Evolutionary conservation across 371 early-diverging fungal species (phyloP), one percentile per base, ranked within the genome.

Genomic region (Actinomortierella wolfii): DNA sequence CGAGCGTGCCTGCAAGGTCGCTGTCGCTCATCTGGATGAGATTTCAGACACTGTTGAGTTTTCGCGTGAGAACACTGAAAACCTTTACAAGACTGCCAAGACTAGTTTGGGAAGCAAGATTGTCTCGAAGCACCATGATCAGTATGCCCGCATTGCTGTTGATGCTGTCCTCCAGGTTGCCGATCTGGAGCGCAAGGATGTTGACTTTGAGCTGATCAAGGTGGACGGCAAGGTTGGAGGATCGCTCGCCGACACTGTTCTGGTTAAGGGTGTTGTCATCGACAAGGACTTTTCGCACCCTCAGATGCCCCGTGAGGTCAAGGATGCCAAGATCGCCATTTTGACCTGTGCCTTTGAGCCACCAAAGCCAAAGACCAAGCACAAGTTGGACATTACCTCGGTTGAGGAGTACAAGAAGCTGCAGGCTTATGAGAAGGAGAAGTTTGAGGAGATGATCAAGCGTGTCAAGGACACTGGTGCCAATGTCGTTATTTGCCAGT

Each of bases 281-380:
- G 97, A 99, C 83, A 99, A 99, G 86, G 99, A 99, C 76, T 95
- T 99, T 82, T 97, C 98, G 21, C 99, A 99, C 78, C 98, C 99
- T 45, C 99, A 99, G 81, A 99, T 99, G 99, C 92, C 92, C 48
- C 97, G 97, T 66, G 94, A 95, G 77, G 86, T 99, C 59, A 83
- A 86, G 56, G 92, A 99, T 78, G 99, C 97, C 77, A 94, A 93
- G 81, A 92, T 99, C 68, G 99, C 99, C 43, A 95, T 99, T 61
- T 81, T 99, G 41, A 99, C 98, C 40, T 99, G 99, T 83, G 97
- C 99, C 39, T 99, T 99, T 79, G 99, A 99, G 87, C 99, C 99
- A 51, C 99, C 99, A 64, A 99, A 99, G 88, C 97, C 99, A 75
- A 99, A 99, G 88, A 99, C 98, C 74, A 99, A 99, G 92, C 99